Base-by-base conservation (phyloP, 768 basidiomycete species). In the Favolaschia claudopus region DNA sequence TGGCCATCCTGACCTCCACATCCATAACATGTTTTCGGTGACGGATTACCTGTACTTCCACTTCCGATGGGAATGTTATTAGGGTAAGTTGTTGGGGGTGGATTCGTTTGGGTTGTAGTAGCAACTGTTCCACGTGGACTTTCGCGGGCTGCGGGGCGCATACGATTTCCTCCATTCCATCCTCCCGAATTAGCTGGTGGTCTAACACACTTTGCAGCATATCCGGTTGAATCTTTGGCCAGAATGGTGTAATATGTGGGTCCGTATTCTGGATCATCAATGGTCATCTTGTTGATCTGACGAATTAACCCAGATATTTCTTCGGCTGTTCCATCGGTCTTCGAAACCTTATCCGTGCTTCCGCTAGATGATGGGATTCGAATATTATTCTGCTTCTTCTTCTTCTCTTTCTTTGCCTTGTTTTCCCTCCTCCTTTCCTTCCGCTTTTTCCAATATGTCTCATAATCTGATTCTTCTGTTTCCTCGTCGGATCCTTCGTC, bases 241-340 rank as follows among this genome's bases (percentile, higher is more conserved):
- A 60, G 32, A 1, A 60, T 52, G 29, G 54, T 60, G 19, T 60
- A 60, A n/a, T 55, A 60, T 2, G 40, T 13, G 0, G 59, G 59
- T 31, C 52, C 45, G 14, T 60, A 60, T 22, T 60, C 59, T 12
- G 59, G 59, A 7, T 60, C 59, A 17, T 60, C 46, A 5, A 60
- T 4, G 0, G 8, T 19, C 52, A 60, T 60, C 0, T n/a, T 17
- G 25, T 43, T 49, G 13, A 60, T 17, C n/a, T 44, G 13, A 0
- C 52, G 9, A 17, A 60, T 50, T 19, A 60, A 17, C 0, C 24
- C 44, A 45, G 44, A 12, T 7, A 45, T 25, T 29, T 45, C 44
- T 29, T 45, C 25, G 20, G 20, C 9, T 27, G 8, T 24, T 24
- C 44, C 44, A n/a, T n/a, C n/a, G 20, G n/a, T n/a, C n/a, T n/a